Conservation (phyloP, 352 stramenopile genomes). For the Phytophthora podocarpi region DNA sequence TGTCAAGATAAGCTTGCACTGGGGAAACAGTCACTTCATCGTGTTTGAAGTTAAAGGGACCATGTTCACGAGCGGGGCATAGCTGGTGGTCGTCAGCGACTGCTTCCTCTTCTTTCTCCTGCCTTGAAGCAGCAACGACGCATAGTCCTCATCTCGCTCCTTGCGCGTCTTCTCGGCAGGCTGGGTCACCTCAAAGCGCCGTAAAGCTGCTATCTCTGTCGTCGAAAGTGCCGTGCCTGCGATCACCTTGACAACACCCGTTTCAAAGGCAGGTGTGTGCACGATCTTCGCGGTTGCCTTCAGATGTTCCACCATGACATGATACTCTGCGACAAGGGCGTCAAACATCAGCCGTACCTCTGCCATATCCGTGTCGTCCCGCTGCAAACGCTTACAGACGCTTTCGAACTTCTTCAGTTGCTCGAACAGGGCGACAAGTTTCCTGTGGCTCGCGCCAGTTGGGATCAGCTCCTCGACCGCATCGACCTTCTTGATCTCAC, state of each 20-base stretch:
- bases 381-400: not conserved
- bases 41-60: not conserved
- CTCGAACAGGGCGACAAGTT: no score
- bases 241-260: slow-evolving; percentile 3
- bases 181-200: not conserved
- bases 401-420: slow-evolving; percentile 5
- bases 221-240: not conserved
- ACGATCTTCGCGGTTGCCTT: slow-evolving; percentile 4
- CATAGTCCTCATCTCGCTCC: not conserved
- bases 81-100: no score
- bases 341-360: slow-evolving; percentile 9
- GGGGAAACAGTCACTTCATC: not conserved
- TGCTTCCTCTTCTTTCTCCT: not conserved
- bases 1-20: not conserved
- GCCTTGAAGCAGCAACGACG: not conserved
- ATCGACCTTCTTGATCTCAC: slow-evolving; percentile 25
- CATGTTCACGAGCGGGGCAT: not conserved
- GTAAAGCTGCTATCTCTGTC: not conserved
- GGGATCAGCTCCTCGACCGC: slow-evolving; percentile 28
- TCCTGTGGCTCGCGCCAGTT: slow-evolving; percentile 9
- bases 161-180: not conserved
- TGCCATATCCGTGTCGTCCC: slow-evolving; percentile 5
- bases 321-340: not conserved
- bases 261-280: slow-evolving; percentile 1
- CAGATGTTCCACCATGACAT: slow-evolving; percentile 4